Percentiles rank a stretch among this genome's conserved stretches.
Evolutionary conservation across 2,329 filamentous ascomycete genomes (phyloP).

Genomic region (Amesomyces nigricolor): DNA sequence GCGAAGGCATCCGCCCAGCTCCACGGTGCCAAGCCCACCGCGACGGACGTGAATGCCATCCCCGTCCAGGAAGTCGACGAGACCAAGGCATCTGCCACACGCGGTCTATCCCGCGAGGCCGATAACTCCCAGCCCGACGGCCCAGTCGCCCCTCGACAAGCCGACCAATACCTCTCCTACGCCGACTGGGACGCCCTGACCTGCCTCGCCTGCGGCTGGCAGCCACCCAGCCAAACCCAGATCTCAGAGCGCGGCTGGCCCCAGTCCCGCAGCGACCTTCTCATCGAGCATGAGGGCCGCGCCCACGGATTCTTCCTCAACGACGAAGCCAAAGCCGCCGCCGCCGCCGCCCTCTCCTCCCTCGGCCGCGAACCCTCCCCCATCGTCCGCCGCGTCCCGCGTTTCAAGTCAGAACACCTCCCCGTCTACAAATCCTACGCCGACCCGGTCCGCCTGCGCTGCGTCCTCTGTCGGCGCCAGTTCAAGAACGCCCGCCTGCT

Average conservation of each 20-base stretch:
- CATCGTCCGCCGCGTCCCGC: slow-evolving; percentile 27
- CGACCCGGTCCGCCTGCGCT: slow-evolving; percentile 41
- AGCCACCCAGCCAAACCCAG: slow-evolving; percentile 45
- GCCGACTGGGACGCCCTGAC: slow-evolving; percentile 44
- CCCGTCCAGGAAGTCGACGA: slow-evolving; percentile 24
- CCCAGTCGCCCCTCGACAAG: slow-evolving; percentile 26
- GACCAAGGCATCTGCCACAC: neutral
- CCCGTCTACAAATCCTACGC: slow-evolving; percentile 51
- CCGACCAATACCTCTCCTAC: slow-evolving; percentile 49
- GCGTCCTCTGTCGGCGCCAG: slow-evolving; percentile 39
- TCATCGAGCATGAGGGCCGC: slow-evolving; percentile 50
- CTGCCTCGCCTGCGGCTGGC: slow-evolving; percentile 57
- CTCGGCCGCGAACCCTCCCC: slow-evolving; percentile 24
- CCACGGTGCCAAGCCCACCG: slow-evolving; percentile 44
- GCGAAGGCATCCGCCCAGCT: slow-evolving; percentile 64
- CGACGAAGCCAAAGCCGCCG: slow-evolving; percentile 22
- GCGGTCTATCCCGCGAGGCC: slow-evolving; percentile 4
- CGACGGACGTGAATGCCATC: slow-evolving; percentile 20
- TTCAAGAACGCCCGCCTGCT: slow-evolving; percentile 38
- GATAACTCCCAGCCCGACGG: slow-evolving; percentile 20
- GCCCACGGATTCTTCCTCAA: slow-evolving; percentile 48
- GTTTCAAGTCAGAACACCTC: slow-evolving; percentile 29
- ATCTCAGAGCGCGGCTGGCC: slow-evolving; percentile 26
- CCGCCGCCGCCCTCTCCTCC: slow-evolving; percentile 23
- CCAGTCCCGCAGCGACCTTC: slow-evolving; percentile 25